Evolutionary conservation across 805 yeast species (phyloP), one percentile per base, ranked within the genome.

Genomic region (Zygoascus bituminiphila): DNA sequence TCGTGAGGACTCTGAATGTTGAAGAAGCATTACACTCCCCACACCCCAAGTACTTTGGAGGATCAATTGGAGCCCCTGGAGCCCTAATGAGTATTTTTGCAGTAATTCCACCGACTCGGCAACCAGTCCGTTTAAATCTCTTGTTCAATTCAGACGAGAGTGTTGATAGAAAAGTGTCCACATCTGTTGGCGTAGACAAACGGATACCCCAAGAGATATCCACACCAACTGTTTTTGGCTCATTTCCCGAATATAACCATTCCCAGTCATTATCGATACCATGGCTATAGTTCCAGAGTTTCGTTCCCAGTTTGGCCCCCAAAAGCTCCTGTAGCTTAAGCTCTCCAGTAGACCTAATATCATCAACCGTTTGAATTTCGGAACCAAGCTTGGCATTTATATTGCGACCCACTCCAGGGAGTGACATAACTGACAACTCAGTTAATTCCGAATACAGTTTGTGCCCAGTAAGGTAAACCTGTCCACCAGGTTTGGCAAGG

Each of bases 171-270:
- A 91, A 93, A 4, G 48, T 54, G 52, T 83, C 89, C 21, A 83
- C 77, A 59, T 91, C 87, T 0, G 64, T 62, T 25, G 75, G 69
- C 0, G 68, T 68, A 26, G 78, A 75, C 54, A 89, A 84, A 43
- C 98, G 62, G 0, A 91, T 84, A 0, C 96, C 98, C 82, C 88
- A 91, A 53, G 88, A 86, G 23, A 91, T 82, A 60, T 91, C 98
- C 3, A 88, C 84, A 0, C 95, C 87, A 0, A 91, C 75, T 1
- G 93, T 77, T 57, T 87, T 88, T 23, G 95, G 59, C 71, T 48
- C 52, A 10, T 51, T 44, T 42, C 48, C 46, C 67, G 78, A 68
- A 35, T 76, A 78, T 4, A 73, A 73, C 0, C 84, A 76, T 5
- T 44, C 47, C 38, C 40, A 33, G 36, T 33, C 35, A 42, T 69